These are phyloP conservation scores for Echites panduratus DNA, from an alignment of 257 asterid genomes.

Conservation along the genomic window DNA sequence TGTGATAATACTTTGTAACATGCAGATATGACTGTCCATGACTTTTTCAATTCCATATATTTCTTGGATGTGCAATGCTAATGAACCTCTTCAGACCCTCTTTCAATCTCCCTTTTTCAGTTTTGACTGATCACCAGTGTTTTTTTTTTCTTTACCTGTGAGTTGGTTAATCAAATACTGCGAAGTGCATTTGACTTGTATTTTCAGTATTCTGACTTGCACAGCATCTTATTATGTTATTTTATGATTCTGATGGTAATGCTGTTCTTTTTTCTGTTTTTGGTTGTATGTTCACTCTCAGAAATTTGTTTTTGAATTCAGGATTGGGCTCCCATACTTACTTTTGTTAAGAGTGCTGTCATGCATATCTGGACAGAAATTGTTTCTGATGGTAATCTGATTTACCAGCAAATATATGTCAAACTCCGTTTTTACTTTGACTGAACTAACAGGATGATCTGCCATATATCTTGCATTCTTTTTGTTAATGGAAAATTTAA, in stretches of 20 bases:
- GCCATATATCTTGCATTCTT: neutral
- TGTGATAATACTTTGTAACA: neutral
- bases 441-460: neutral
- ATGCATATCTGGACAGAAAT: constrained; percentile 54
- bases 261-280: neutral
- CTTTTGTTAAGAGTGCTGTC: constrained; percentile 52
- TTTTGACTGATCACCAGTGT: neutral
- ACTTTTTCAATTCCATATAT: neutral
- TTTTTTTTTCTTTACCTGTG: neutral
- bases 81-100: neutral
- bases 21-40: neutral
- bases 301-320: constrained; percentile 14
- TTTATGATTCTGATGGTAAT: neutral
- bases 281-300: neutral
- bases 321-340: constrained; percentile 80
- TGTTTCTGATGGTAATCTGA: constrained; percentile 47
- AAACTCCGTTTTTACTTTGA: neutral
- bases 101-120: neutral
- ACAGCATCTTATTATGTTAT: neutral
- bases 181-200: neutral
- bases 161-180: neutral
- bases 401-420: neutral
- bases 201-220: neutral
- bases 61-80: neutral
- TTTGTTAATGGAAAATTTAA: neutral